Conservation (phyloP, 2,329 filamentous ascomycete species). For the Plenodomus tracheiphilus region DNA sequence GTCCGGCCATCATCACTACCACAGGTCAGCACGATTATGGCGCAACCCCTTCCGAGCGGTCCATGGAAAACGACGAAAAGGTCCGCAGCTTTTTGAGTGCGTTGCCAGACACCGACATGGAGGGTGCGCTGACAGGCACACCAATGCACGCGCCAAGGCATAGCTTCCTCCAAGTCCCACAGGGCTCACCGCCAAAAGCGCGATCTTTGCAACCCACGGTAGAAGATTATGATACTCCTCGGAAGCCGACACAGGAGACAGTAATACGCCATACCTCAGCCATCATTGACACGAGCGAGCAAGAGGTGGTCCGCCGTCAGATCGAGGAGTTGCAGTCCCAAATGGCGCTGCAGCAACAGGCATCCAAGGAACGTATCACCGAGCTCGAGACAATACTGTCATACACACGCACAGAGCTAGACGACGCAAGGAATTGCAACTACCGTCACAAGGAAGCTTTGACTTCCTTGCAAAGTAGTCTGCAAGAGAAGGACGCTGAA, state of each 20-base stretch:
- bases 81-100: constrained; percentile 44
- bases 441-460: constrained; percentile 36
- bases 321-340: constrained; percentile 29
- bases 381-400: constrained; percentile 41
- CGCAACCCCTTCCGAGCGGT: constrained; percentile 31
- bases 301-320: constrained; percentile 17
- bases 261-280: constrained; percentile 36
- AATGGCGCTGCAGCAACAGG: constrained; percentile 31
- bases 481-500: constrained; percentile 17
- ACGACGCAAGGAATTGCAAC: constrained; percentile 29
- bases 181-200: constrained; percentile 28
- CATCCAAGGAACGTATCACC: constrained; percentile 35
- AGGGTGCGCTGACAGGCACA: constrained; percentile 29
- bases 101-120: constrained; percentile 41
- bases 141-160: constrained; percentile 28
- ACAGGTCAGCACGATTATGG: constrained; percentile 25
- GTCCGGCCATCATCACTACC: constrained; percentile 5
- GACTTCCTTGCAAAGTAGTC: constrained; percentile 15
- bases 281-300: constrained; percentile 11
- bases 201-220: constrained; percentile 42
- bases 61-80: constrained; percentile 45
- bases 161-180: constrained; percentile 33
- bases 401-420: constrained; percentile 39
- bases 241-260: constrained; percentile 41
- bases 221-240: constrained; percentile 42